Conservation (phyloP, 139 green algal genomes). For the Volvox reticuliferus region DNA sequence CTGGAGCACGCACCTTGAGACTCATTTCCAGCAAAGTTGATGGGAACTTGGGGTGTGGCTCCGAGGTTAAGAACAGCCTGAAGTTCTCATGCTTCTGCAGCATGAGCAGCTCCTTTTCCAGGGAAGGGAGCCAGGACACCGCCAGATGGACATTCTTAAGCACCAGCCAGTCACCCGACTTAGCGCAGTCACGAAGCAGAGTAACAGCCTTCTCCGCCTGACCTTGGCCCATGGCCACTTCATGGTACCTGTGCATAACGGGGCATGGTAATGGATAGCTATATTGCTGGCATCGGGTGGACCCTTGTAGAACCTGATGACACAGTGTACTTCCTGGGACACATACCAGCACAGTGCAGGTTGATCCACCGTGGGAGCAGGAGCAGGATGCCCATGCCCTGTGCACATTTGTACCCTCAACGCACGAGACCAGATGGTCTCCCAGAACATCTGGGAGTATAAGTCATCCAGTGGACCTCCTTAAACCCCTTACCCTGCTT, state of each 20-base stretch:
- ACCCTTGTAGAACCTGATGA: too few species aligned
- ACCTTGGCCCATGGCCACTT: constrained; percentile 91
- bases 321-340: too few species aligned
- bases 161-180: constrained; percentile 77
- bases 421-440: too few species aligned
- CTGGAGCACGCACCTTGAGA: constrained; percentile 65
- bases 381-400: too few species aligned
- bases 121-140: constrained; percentile 79
- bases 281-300: too few species aligned
- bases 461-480: too few species aligned
- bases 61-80: constrained; percentile 82
- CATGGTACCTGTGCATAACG: constrained; percentile 57
- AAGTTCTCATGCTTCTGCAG: constrained; percentile 71
- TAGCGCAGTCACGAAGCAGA: constrained; percentile 79
- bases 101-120: constrained; percentile 80
- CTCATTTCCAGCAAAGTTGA: constrained; percentile 78
- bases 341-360: too few species aligned
- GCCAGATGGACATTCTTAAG: constrained; percentile 92
- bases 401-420: too few species aligned
- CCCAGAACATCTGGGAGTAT: too few species aligned
- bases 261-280: too few species aligned
- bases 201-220: constrained; percentile 78
- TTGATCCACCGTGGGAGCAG: too few species aligned
- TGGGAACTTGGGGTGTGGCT: constrained; percentile 80
- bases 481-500: too few species aligned